Evolutionary conservation across 1,284 basidiomycete genomes (phyloP).

Genomic region (Polyporus tsugae): DNA sequence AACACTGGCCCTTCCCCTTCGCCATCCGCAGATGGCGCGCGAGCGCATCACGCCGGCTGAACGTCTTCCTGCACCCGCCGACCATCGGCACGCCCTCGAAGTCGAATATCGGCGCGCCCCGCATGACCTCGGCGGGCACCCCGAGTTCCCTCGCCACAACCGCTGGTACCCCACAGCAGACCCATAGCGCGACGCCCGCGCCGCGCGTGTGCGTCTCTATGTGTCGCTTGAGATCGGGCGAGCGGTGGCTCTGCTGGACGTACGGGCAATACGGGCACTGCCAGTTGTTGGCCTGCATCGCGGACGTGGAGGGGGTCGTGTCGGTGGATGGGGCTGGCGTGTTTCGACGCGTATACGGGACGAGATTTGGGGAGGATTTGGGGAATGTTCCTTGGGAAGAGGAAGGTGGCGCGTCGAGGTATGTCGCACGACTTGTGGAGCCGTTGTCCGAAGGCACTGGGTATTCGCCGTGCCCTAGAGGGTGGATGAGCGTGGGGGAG

Average conservation of each 20-base stretch:
- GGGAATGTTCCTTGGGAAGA: neutral
- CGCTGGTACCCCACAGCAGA: conserved; percentile 51
- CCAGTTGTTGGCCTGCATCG: conserved; percentile 12
- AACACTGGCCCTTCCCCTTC: conserved; percentile 45
- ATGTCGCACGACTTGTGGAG: neutral
- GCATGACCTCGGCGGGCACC: conserved; percentile 31
- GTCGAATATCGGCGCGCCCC: conserved; percentile 40
- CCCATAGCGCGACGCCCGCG: conserved; percentile 41
- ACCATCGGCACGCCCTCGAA: conserved; percentile 48
- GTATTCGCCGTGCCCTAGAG: neutral
- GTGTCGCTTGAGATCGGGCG: conserved; percentile 63
- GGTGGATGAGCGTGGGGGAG: neutral
- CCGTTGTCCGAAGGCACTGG: neutral
- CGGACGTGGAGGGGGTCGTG: neutral
- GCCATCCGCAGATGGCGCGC: conserved; percentile 60
- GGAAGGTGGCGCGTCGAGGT: neutral
- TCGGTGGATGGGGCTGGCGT: neutral
- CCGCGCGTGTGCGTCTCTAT: conserved; percentile 55
- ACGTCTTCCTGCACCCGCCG: conserved; percentile 59
- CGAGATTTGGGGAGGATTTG: neutral
- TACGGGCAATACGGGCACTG: conserved; percentile 25
- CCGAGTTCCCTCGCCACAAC: conserved; percentile 44
- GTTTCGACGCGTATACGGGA: neutral
- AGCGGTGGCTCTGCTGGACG: conserved; percentile 49
- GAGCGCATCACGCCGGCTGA: conserved; percentile 64